Evolutionary conservation across 2,329 filamentous ascomycete species (phyloP).

Genomic region (Hortaea sp.): DNA sequence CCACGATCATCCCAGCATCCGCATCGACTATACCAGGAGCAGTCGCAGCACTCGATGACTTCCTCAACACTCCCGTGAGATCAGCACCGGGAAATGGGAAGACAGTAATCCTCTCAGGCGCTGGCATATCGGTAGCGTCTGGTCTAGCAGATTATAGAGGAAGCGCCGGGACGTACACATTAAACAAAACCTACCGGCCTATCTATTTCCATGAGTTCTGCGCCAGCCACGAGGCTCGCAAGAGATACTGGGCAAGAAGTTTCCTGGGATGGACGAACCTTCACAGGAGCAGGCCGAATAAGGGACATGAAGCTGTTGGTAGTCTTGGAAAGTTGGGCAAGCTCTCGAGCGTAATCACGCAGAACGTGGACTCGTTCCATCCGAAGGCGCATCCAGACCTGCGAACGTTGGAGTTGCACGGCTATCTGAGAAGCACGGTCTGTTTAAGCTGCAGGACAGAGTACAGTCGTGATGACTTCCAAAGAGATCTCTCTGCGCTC

Average conservation of each 20-base stretch:
- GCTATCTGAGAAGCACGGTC: slow-evolving; percentile 70
- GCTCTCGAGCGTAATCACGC: slow-evolving; percentile 71
- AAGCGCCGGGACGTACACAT: slow-evolving; percentile 77
- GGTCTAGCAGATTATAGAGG: slow-evolving; percentile 91
- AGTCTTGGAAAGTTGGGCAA: slow-evolving; percentile 63
- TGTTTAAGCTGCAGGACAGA: slow-evolving; percentile 71
- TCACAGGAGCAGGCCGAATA: slow-evolving; percentile 67
- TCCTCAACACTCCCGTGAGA: slow-evolving; percentile 53
- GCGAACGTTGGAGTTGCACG: slow-evolving; percentile 77
- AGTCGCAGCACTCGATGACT: slow-evolving; percentile 64
- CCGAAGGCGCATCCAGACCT: slow-evolving; percentile 61
- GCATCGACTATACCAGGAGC: slow-evolving; percentile 64
- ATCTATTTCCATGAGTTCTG: slow-evolving; percentile 92
- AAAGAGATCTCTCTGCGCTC: slow-evolving; percentile 61
- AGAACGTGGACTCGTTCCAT: slow-evolving; percentile 97
- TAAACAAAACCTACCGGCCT: slow-evolving; percentile 81
- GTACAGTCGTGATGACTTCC: slow-evolving; percentile 63
- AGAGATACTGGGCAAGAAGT: slow-evolving; percentile 91
- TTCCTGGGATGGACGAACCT: slow-evolving; percentile 88
- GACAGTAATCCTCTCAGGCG: slow-evolving; percentile 64
- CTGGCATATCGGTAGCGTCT: slow-evolving; percentile 86
- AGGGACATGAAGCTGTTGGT: slow-evolving; percentile 65
- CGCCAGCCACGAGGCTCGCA: slow-evolving; percentile 68
- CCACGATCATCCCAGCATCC: slow-evolving; percentile 61
- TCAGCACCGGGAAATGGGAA: slow-evolving; percentile 42